Conservation (phyloP, 768 basidiomycete genomes). For the Boletus subcaerulescens region DNA sequence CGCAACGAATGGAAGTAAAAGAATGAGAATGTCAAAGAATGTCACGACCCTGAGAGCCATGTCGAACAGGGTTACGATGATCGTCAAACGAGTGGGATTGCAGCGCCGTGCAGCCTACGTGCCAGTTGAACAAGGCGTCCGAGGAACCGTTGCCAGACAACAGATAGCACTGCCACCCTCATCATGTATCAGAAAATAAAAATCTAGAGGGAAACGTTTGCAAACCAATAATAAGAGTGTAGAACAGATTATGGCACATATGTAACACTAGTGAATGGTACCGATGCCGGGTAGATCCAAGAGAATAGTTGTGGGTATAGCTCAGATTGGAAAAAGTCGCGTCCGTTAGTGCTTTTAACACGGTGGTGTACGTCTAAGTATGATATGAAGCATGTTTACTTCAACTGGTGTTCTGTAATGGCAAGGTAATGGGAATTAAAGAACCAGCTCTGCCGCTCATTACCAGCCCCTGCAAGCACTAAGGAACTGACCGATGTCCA, state of each 20-base stretch:
- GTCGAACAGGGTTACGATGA: constrained; percentile 1
- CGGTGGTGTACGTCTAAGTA: constrained; percentile 17
- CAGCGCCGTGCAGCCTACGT: constrained; percentile 12
- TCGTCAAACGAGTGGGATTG: constrained; percentile 20
- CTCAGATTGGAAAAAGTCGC: constrained; percentile 11
- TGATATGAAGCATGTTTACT: constrained; percentile 15
- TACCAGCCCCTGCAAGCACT: constrained; percentile 4
- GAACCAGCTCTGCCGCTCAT: constrained; percentile 8
- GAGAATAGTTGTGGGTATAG: constrained; percentile 28
- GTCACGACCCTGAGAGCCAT: constrained; percentile 24
- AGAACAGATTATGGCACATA: constrained; percentile 14
- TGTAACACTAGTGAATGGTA: constrained; percentile 14
- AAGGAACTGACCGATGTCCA: constrained; percentile 21
- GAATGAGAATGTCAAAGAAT: constrained; percentile 35
- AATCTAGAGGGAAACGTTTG: background rate
- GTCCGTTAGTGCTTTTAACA: constrained; percentile 21
- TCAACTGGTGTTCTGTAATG: background rate
- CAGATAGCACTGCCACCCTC: constrained; percentile 10
- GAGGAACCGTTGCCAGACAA: constrained; percentile 15
- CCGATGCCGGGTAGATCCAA: background rate
- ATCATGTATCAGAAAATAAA: background rate
- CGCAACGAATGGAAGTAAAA: constrained; percentile 34
- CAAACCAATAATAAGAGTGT: background rate
- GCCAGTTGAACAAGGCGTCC: background rate
- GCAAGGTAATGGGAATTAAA: constrained; percentile 3